Evolutionary conservation across 805 yeast species (phyloP).

Genomic region (Metschnikowia kofuensis): DNA sequence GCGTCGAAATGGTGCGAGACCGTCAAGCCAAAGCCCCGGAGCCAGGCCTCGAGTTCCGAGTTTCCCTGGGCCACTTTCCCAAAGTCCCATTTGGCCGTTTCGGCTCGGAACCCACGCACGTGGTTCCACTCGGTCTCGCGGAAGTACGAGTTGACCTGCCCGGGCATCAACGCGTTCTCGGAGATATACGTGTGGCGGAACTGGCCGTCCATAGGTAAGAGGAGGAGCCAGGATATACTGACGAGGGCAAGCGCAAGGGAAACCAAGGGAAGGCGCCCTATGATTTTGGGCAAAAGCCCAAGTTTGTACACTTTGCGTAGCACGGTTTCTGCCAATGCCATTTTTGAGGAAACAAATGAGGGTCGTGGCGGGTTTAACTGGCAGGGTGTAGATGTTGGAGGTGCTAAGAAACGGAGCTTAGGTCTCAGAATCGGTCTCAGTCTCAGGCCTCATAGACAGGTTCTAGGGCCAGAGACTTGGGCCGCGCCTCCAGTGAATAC

Average conservation of each 20-base stretch:
- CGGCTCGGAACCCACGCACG: conserved; percentile 77
- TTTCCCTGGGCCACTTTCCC: conserved; percentile 38
- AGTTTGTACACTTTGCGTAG: conserved; percentile 38
- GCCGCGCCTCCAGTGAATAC: no score
- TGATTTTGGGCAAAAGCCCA: conserved; percentile 37
- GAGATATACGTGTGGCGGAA: conserved; percentile 81
- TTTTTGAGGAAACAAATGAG: conserved; percentile 11
- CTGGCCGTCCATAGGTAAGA: conserved; percentile 78
- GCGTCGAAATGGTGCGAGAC: conserved; percentile 43
- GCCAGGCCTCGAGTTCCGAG: conserved; percentile 51
- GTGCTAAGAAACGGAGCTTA: no score
- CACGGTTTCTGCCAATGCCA: conserved; percentile 45
- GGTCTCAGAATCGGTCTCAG: no score
- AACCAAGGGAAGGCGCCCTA: conserved; percentile 31
- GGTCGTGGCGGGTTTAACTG: no score
- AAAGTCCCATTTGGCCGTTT: conserved; percentile 40
- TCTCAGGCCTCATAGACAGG: no score
- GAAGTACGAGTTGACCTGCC: conserved; percentile 88
- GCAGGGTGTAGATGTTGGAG: no score
- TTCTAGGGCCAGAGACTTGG: no score
- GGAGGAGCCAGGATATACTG: conserved; percentile 44
- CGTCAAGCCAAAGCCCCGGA: conserved; percentile 69
- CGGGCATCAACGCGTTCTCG: conserved; percentile 96
- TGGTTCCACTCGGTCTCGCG: conserved; percentile 94
- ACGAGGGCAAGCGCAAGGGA: conserved; percentile 35